These are phyloP conservation scores for Penicillium arizonense DNA, from an alignment of 495 filamentous ascomycete genomes.

Conservation along the genomic window DNA sequence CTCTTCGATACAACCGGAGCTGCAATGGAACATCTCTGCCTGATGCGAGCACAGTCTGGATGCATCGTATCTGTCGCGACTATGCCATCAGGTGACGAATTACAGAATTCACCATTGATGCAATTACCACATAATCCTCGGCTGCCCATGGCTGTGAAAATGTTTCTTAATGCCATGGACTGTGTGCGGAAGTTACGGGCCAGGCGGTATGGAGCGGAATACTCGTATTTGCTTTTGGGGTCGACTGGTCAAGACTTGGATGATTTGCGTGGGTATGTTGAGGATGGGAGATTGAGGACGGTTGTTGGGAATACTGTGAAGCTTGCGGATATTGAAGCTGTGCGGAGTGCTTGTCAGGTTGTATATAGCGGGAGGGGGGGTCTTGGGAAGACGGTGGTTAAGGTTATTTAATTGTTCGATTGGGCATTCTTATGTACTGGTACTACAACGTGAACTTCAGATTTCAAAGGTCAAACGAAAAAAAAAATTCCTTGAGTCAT, in stretches of 20 bases:
- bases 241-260: constrained; percentile 40
- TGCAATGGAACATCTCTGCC: constrained; percentile 29
- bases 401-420: constrained; percentile 17
- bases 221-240: constrained; percentile 39
- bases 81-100: constrained; percentile 27
- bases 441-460: too few relatives aligned
- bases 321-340: constrained; percentile 43
- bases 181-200: constrained; percentile 27
- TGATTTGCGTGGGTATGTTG: constrained; percentile 37
- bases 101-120: constrained; percentile 17
- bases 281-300: constrained; percentile 42
- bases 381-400: constrained; percentile 54
- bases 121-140: constrained; percentile 27
- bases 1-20: constrained; percentile 48
- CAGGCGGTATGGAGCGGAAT: constrained; percentile 37
- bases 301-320: constrained; percentile 41
- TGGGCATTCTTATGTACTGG: too few relatives aligned
- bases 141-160: constrained; percentile 30
- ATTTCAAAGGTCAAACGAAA: too few relatives aligned
- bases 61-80: constrained; percentile 40
- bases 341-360: constrained; percentile 44
- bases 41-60: constrained; percentile 37
- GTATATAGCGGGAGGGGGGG: constrained; percentile 53
- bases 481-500: too few relatives aligned
- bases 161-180: constrained; percentile 34